Evolutionary conservation across 1,284 basidiomycete genomes (phyloP), one percentile per base, ranked within the genome.

Genomic region (Cystobasidium sp.): DNA sequence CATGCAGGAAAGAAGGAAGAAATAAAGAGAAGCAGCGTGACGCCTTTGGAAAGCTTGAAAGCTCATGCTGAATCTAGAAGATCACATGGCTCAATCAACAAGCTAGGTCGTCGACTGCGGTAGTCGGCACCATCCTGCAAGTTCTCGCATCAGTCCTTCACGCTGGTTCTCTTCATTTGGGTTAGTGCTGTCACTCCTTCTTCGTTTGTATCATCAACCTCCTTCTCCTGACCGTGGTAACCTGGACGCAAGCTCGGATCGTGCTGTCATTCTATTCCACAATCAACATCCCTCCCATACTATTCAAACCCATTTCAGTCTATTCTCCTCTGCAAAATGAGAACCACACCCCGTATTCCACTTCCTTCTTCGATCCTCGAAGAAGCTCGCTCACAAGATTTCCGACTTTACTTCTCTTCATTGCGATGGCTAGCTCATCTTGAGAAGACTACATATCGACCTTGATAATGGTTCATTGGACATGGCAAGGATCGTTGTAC

Each of bases 41-140:
- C 43, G 20, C 61, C 61, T 49, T 37, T 63, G 39, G 64, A 66
- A 66, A 66, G 51, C 51, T 52, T 66, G 39, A 66, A 66, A 53
- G 64, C 64, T 66, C 64, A 66, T 55, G 47, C 64, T 66, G 49
- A 24, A 43, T 22, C 31, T 66, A 47, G 41, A 39, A 43, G 64
- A 52, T 51, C 64, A 5, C 47, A 39, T 66, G 51, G 18, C 53
- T 47, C 64, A 9, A n/a, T 6, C 20, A 7, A 16, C 12, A 66
- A 66, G 14, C 64, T 66, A 39, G 64, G 64, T 20, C 31, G 64
- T 18, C 37, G 49, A 53, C 24, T 22, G n/a, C 24, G 16, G 16
- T 14, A 22, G 55, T 56, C 14, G 55, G 8, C 14, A 37, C 12
- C 24, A 20, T 56, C 14, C 16, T 37, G 24, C 24, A 56, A 31